Evolutionary conservation across 129 eudicot genomes (phyloP).

Genomic region (Solidago caesia): DNA sequence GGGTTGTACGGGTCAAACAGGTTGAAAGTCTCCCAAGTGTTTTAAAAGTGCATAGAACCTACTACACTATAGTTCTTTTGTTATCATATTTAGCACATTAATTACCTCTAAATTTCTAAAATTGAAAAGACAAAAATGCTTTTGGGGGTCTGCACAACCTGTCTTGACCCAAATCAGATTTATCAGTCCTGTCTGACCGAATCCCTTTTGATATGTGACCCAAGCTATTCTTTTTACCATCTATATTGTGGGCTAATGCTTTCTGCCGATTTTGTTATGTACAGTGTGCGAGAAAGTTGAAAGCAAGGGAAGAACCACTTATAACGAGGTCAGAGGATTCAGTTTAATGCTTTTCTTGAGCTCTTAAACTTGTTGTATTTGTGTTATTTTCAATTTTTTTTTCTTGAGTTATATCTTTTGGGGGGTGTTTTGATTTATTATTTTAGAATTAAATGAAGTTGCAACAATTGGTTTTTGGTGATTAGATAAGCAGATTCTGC

Average conservation of each 20-base stretch:
- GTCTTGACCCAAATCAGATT: no score
- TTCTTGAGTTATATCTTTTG: no score
- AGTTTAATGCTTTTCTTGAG: conserved; percentile 17
- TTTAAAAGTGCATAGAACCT: neutral
- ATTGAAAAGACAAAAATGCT: neutral
- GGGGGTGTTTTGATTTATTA: no score
- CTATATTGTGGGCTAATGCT: conserved; percentile 1
- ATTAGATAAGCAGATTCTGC: no score
- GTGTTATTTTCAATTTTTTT: neutral
- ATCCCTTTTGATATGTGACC: neutral
- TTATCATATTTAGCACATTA: conserved; percentile 4
- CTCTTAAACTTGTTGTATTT: conserved; percentile 5
- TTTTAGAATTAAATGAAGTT: no score
- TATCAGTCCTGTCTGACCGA: no score
- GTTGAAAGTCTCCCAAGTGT: neutral
- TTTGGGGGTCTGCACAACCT: neutral
- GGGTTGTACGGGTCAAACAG: neutral
- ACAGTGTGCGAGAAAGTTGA: conserved; percentile 80
- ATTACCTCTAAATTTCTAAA: neutral
- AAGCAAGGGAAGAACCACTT: conserved; percentile 90
- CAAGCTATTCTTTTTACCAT: neutral
- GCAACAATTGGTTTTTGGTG: no score
- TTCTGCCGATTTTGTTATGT: conserved; percentile 20
- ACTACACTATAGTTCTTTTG: neutral
- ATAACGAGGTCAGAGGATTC: conserved; percentile 66